These are phyloP conservation scores for Trichoderma citrinoviride DNA, from an alignment of 2,329 filamentous ascomycete species.

Conservation along the genomic window DNA sequence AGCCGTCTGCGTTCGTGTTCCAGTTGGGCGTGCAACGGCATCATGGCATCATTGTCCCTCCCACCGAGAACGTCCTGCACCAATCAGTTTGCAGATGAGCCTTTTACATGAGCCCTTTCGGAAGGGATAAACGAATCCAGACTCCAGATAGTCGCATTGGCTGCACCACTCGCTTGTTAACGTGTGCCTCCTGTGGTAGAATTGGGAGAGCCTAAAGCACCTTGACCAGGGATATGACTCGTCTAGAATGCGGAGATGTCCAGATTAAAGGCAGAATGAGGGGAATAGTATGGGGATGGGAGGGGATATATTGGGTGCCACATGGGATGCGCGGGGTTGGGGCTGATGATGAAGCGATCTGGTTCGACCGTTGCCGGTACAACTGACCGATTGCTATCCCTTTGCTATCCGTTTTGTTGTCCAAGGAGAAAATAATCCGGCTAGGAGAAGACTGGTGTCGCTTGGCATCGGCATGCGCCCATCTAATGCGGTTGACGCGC, in stretches of 20 bases:
- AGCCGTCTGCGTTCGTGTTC: neutral
- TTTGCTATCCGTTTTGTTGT: too few relatives aligned
- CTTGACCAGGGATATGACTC: constrained; percentile 9
- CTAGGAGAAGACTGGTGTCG: too few relatives aligned
- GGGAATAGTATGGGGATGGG: neutral
- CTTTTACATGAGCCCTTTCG: neutral
- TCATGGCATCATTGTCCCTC: neutral
- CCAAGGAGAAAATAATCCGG: too few relatives aligned
- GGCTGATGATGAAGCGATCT: too few relatives aligned
- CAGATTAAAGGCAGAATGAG: neutral
- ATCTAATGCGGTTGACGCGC: too few relatives aligned
- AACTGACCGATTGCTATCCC: too few relatives aligned
- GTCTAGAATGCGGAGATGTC: neutral
- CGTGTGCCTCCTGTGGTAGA: neutral
- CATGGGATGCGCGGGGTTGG: too few relatives aligned
- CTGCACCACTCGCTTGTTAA: neutral
- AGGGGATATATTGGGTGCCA: neutral
- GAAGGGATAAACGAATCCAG: neutral
- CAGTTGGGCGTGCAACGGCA: neutral
- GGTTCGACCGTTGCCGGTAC: too few relatives aligned
- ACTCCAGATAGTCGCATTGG: neutral
- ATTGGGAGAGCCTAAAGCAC: neutral
- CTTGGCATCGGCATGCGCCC: too few relatives aligned
- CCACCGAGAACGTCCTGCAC: neutral
- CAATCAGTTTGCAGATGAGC: neutral